Percentiles rank a stretch among this genome's conserved stretches.
Conservation (phyloP, 306 rosid genomes). For the Albizia julibrissin region DNA sequence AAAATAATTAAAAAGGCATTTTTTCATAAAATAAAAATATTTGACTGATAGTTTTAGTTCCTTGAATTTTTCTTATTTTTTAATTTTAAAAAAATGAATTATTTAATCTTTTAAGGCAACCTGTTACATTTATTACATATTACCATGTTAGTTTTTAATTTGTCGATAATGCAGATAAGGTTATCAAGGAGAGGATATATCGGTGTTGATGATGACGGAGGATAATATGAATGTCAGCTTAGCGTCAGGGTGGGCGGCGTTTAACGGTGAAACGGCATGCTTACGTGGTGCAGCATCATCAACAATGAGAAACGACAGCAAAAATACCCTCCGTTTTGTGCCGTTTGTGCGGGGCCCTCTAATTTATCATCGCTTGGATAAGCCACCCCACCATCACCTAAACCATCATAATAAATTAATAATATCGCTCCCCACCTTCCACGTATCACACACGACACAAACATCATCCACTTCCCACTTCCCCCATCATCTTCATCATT, state of each 20-base stretch:
- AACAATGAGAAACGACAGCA: not conserved
- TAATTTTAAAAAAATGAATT: no score
- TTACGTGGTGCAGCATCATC: not conserved
- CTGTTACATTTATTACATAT: no score
- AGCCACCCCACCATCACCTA: not conserved
- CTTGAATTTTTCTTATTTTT: no score
- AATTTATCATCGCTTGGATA: not conserved
- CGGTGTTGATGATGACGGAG: no score
- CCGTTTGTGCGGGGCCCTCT: not conserved
- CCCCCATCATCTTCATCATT: not conserved
- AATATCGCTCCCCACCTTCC: not conserved
- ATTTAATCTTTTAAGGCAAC: no score
- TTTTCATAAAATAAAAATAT: no score
- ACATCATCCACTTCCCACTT: not conserved
- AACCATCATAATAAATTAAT: not conserved
- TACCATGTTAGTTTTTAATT: no score
- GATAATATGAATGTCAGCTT: not conserved
- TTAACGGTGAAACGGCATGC: not conserved
- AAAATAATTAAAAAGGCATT: no score
- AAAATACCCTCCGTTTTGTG: not conserved
- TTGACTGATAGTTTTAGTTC: no score
- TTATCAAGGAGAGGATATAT: no score
- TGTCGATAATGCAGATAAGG: no score
- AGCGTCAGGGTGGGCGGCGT: not conserved
- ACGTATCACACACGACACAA: not conserved